phyloP scores from a whole-genome alignment of 1,139 yeast species.

The Geotrichum europaeum region DNA sequence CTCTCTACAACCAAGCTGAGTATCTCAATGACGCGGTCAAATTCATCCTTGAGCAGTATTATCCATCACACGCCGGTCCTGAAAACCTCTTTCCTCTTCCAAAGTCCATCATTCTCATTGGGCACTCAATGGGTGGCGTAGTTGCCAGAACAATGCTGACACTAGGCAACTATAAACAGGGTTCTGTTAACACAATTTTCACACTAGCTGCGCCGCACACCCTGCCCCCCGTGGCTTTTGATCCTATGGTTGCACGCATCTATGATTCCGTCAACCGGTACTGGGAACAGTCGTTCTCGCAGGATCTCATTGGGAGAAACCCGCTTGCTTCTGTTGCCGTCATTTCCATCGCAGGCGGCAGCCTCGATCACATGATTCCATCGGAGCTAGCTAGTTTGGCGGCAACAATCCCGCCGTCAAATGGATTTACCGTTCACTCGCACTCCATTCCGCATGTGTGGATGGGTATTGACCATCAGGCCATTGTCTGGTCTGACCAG shows the following conservation, averaged over 20 bases:
- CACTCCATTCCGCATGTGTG: slow-evolving; percentile 82
- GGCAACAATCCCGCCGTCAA: slow-evolving; percentile 54
- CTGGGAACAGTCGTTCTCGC: slow-evolving; percentile 55
- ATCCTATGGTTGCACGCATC: slow-evolving; percentile 63
- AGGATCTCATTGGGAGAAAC: slow-evolving; percentile 28
- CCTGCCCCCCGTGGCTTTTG: slow-evolving; percentile 79
- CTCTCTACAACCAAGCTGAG: slow-evolving; percentile 90
- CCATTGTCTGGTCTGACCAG: slow-evolving; percentile 86
- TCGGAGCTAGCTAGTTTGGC: slow-evolving; percentile 73
- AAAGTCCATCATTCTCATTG: slow-evolving; percentile 58
- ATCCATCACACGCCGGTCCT: neutral
- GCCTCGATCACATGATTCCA: slow-evolving; percentile 62
- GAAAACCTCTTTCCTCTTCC: slow-evolving; percentile 34
- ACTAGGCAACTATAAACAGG: slow-evolving; percentile 55
- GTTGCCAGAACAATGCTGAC: slow-evolving; percentile 76
- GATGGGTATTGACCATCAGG: slow-evolving; percentile 84
- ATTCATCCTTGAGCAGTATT: slow-evolving; percentile 66
- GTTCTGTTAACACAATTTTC: slow-evolving; percentile 66
- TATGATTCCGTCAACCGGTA: slow-evolving; percentile 64
- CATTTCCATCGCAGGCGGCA: slow-evolving; percentile 71
- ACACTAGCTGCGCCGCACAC: slow-evolving; percentile 83
- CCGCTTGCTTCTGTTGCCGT: slow-evolving; percentile 32
- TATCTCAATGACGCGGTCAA: slow-evolving; percentile 80
- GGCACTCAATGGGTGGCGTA: slow-evolving; percentile 87
- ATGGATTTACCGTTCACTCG: slow-evolving; percentile 73